These are phyloP conservation scores for Annona cherimola DNA, from an alignment of 164 flowering plant genomes.

Conservation along the genomic window DNA sequence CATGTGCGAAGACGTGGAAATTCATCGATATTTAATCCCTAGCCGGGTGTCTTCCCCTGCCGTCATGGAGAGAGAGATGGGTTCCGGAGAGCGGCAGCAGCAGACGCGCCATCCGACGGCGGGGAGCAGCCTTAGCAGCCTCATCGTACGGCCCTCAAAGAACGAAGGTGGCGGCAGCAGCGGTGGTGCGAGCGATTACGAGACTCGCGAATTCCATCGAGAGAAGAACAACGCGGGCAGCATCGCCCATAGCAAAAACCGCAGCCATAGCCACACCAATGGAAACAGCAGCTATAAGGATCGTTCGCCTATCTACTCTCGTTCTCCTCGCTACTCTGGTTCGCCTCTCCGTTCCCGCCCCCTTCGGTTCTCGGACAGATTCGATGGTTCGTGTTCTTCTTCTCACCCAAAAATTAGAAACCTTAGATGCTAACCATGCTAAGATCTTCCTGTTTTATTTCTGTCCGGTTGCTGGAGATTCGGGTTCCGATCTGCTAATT, in stretches of 20 bases:
- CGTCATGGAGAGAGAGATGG: slow-evolving; percentile 21
- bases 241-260: slow-evolving; percentile 33
- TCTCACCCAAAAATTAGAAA: neutral
- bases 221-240: slow-evolving; percentile 15
- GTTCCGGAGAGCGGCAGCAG: slow-evolving; percentile 27
- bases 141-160: slow-evolving; percentile 17
- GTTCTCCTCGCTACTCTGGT: neutral
- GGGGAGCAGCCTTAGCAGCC: slow-evolving; percentile 17
- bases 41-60: neutral
- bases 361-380: neutral
- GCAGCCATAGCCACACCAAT: neutral
- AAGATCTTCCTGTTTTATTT: neutral
- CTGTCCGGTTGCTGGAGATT: neutral
- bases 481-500: neutral
- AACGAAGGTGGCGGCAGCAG: slow-evolving; percentile 23
- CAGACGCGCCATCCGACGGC: neutral
- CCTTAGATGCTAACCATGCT: neutral
- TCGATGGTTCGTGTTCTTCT: neutral
- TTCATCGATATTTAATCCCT: no score
- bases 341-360: neutral
- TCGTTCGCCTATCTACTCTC: neutral
- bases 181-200: slow-evolving; percentile 40
- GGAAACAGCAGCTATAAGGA: neutral
- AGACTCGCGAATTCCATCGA: slow-evolving; percentile 68
- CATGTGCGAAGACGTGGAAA: no score